Percentiles rank a stretch among this genome's conserved stretches.
These are phyloP conservation scores for Mentha longifolia DNA, from an alignment of 257 asterid genomes.

Conservation along the genomic window DNA sequence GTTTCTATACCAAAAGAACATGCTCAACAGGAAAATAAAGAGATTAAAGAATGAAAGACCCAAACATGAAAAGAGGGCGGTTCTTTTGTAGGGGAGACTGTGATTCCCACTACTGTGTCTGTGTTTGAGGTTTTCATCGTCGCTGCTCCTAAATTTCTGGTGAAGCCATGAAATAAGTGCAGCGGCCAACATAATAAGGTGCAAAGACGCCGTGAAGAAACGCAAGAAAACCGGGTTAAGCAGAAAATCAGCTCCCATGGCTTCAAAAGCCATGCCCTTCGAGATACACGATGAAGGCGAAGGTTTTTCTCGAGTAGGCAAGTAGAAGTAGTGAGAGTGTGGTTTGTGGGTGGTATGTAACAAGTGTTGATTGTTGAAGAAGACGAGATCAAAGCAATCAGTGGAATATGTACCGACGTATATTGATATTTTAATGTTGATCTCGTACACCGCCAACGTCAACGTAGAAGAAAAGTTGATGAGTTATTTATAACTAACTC, in stretches of 20 bases:
- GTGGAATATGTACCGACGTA: neutral
- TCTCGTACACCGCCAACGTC: too few species aligned
- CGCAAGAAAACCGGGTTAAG: constrained; percentile 57
- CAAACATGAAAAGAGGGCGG: constrained; percentile 47
- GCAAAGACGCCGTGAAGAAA: constrained; percentile 54
- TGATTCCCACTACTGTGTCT: constrained; percentile 27
- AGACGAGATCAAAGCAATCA: neutral
- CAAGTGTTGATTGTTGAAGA: neutral
- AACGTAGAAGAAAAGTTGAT: too few species aligned
- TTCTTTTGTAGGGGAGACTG: constrained; percentile 39
- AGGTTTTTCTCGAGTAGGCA: too few species aligned
- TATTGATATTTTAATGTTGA: neutral
- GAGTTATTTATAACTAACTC: too few species aligned
- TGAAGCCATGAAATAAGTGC: constrained; percentile 45
- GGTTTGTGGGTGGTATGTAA: too few species aligned
- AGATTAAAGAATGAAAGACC: constrained; percentile 55
- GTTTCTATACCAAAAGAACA: constrained; percentile 63
- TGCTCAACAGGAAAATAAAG: constrained; percentile 49
- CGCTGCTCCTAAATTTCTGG: constrained; percentile 32
- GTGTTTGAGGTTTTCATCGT: constrained; percentile 32
- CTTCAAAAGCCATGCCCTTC: constrained; percentile 30
- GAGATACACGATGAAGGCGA: constrained; percentile 21
- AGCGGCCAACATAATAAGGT: constrained; percentile 46
- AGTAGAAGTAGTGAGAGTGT: too few species aligned
- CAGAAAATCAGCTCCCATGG: constrained; percentile 36